These are phyloP conservation scores for Schizophyllum amplum DNA, from an alignment of 1,284 basidiomycete species.

Conservation along the genomic window DNA sequence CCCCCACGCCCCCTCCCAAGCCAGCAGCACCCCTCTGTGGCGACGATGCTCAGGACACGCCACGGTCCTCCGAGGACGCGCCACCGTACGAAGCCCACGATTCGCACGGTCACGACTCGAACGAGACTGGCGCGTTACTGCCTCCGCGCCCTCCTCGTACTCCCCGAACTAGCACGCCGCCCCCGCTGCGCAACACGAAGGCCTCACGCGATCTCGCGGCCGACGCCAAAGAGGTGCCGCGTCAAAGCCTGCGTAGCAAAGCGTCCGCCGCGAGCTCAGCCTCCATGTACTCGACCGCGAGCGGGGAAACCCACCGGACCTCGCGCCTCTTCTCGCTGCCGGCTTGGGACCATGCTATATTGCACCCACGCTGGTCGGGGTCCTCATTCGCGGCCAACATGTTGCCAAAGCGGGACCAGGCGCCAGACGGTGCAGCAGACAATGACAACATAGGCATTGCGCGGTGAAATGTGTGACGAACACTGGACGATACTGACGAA, in stretches of 20 bases:
- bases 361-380: not conserved
- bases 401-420: not conserved
- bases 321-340: not conserved
- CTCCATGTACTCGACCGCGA: constrained; percentile 29
- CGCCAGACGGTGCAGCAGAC: not conserved
- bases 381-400: not conserved
- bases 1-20: not conserved
- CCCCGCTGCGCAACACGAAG: not conserved
- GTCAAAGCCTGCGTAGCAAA: constrained; percentile 14
- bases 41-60: no score
- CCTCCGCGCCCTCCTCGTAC: not conserved
- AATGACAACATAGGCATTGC: not conserved
- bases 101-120: not conserved
- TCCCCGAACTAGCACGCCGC: not conserved
- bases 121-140: not conserved
- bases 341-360: not conserved
- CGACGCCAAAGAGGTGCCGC: constrained; percentile 1
- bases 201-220: not conserved
- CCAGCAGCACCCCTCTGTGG: no score
- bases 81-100: not conserved
- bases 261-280: constrained; percentile 25
- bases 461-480: no score
- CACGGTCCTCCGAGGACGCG: not conserved
- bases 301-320: constrained; percentile 25
- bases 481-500: no score